Conservation (phyloP, 768 basidiomycete genomes). For the Boletus coccyginus region DNA sequence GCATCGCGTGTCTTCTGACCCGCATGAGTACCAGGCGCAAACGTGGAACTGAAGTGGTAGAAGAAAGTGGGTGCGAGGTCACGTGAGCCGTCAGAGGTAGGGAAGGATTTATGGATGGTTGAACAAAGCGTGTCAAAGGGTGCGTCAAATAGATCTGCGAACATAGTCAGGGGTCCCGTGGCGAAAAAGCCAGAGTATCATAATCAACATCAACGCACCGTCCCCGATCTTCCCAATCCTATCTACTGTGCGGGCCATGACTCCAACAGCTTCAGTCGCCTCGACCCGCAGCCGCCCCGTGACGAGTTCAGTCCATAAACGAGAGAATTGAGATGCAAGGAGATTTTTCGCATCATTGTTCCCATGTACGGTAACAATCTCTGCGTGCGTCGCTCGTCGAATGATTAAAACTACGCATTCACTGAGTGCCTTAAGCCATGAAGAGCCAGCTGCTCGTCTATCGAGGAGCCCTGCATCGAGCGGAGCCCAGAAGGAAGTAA, state of each 20-base stretch:
- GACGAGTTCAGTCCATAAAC: conserved; percentile 49
- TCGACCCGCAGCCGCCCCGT: conserved; percentile 46
- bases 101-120: conserved; percentile 5
- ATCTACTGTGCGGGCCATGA: conserved; percentile 47
- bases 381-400: conserved; percentile 20
- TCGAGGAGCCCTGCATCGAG: conserved; percentile 44
- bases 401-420: conserved; percentile 68
- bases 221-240: conserved; percentile 40
- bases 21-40: conserved; percentile 19
- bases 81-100: not conserved
- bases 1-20: conserved; percentile 9
- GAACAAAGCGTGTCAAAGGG: conserved; percentile 46
- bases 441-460: conserved; percentile 31
- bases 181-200: conserved; percentile 17
- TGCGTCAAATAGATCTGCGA: conserved; percentile 43
- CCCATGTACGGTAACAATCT: conserved; percentile 2
- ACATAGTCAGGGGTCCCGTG: conserved; percentile 3
- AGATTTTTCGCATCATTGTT: conserved; percentile 25
- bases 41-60: conserved; percentile 42
- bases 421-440: conserved; percentile 67
- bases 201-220: conserved; percentile 33
- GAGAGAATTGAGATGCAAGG: conserved; percentile 43
- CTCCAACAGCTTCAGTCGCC: conserved; percentile 38
- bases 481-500: conserved; percentile 81
- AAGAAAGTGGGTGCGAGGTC: conserved; percentile 45